phyloP scores from a whole-genome alignment of 2,329 filamentous ascomycete species.

The Fusarium sp. region DNA sequence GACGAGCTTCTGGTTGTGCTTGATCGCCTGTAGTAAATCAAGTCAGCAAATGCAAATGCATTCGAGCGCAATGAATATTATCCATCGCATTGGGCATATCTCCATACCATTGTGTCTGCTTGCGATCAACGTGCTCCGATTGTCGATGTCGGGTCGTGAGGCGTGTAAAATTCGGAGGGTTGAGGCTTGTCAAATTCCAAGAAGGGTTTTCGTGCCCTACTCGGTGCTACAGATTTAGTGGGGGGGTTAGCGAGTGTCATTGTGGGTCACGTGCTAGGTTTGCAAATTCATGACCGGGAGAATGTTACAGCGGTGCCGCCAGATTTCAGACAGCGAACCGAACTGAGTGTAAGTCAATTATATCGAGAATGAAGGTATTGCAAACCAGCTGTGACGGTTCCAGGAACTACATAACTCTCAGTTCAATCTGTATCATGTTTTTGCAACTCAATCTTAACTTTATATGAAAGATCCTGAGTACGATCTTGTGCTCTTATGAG shows the following conservation, averaged over 20 bases:
- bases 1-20: conserved; percentile 99
- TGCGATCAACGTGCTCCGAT: conserved; percentile 63
- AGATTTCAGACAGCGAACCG: neutral
- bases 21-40: conserved; percentile 80
- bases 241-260: conserved; percentile 47
- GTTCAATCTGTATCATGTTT: neutral
- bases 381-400: neutral
- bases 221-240: conserved; percentile 49
- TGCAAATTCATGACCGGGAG: conserved; percentile 15
- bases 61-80: conserved; percentile 30
- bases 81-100: conserved; percentile 39
- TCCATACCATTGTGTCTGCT: conserved; percentile 67
- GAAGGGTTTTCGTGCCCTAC: conserved; percentile 60
- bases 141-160: conserved; percentile 57
- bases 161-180: conserved; percentile 55
- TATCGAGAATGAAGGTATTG: neutral
- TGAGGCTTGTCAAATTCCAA: conserved; percentile 57
- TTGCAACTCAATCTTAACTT: neutral
- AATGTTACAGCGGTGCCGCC: conserved; percentile 14
- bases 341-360: neutral
- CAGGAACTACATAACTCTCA: neutral
- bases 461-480: too few relatives aligned
- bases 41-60: conserved; percentile 45
- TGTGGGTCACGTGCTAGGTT: conserved; percentile 36
- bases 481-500: too few relatives aligned